Evolutionary conservation across 495 filamentous ascomycete genomes (phyloP), one percentile per base, ranked within the genome.

Genomic region (Peziza echinospora): DNA sequence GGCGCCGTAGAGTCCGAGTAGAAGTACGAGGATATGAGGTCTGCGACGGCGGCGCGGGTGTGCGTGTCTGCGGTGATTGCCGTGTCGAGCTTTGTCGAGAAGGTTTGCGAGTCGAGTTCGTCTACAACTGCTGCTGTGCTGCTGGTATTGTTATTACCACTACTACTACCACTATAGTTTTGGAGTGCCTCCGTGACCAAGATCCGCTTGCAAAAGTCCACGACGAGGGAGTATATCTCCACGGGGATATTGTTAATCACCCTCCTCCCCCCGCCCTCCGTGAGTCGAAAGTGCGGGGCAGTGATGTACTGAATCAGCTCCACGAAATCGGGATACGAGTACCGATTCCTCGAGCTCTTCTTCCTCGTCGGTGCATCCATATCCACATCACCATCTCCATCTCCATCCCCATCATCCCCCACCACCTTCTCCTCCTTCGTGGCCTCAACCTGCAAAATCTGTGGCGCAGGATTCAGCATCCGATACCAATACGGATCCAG

Each of bases 401-500:
- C 21, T 57, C 49, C 54, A 60, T 57, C 4, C 54, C 54, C 23
- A 37, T 55, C 41, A 53, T 57, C 48, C n/a, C n/a, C n/a, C 13
- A 5, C 6, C 30, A 37, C 19, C 19, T 37, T 37, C 3, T 37
- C 6, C 19, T 37, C 30, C 13, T 37, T 17, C 13, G 30, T 17
- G 13, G 19, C 30, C n/a, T n/a, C n/a, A n/a, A n/a, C n/a, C 51
- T 24, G 45, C 41, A 26, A 46, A 51, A 55, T 44, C 30, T 37
- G 30, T 37, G 48, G 52, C 30, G 59, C 56, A 13, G 71, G 68
- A 51, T 80, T 81, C 22, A 77, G 57, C 47, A 83, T 70, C 42
- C 66, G 65, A 59, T 79, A 80, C 76, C 80, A 84, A 54, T 84
- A 80, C 9, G 81, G 80, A 62, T 37, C 78, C 1, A 92, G 70